Evolutionary conservation across 108 stramenopile genomes (phyloP).

Genomic region (Fragilaria crotonensis): DNA sequence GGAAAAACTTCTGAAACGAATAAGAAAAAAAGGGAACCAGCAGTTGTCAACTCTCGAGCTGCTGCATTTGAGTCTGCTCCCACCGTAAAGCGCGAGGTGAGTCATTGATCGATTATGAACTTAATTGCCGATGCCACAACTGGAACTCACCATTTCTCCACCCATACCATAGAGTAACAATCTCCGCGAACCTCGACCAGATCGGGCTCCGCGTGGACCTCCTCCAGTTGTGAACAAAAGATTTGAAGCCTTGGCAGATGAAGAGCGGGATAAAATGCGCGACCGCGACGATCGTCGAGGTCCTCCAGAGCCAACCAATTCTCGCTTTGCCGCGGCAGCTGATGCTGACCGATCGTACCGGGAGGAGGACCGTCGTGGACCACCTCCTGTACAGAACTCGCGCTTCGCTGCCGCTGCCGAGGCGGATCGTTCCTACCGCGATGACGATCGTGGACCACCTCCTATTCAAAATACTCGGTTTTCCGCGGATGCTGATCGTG

Average conservation of each 20-base stretch:
- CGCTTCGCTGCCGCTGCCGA: slow-evolving; percentile 47
- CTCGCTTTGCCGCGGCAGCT: slow-evolving; percentile 44
- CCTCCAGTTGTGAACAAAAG: slow-evolving; percentile 53
- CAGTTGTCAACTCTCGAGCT: slow-evolving; percentile 65
- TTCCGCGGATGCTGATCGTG: slow-evolving; percentile 52
- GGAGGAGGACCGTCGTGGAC: slow-evolving; percentile 19
- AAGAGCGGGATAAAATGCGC: slow-evolving; percentile 31
- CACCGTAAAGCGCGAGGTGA: slow-evolving; percentile 36
- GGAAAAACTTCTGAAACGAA: slow-evolving; percentile 12
- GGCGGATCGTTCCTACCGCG: slow-evolving; percentile 15
- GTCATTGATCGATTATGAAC: too few relatives aligned
- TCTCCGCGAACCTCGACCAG: background rate
- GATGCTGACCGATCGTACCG: slow-evolving; percentile 20
- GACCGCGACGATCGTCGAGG: slow-evolving; percentile 14
- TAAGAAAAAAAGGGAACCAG: slow-evolving; percentile 38
- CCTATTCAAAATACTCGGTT: slow-evolving; percentile 61
- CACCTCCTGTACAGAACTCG: slow-evolving; percentile 49
- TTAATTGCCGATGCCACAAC: too few relatives aligned
- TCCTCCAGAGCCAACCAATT: slow-evolving; percentile 25
- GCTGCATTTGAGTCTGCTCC: slow-evolving; percentile 50
- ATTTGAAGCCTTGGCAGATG: slow-evolving; percentile 65
- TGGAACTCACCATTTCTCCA: too few relatives aligned
- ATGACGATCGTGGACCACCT: slow-evolving; percentile 42
- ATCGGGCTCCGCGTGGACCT: slow-evolving; percentile 31
- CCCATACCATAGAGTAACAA: too few relatives aligned